Evolutionary conservation across 768 basidiomycete species (phyloP).

Genomic region (Pulveroboletus sp.): DNA sequence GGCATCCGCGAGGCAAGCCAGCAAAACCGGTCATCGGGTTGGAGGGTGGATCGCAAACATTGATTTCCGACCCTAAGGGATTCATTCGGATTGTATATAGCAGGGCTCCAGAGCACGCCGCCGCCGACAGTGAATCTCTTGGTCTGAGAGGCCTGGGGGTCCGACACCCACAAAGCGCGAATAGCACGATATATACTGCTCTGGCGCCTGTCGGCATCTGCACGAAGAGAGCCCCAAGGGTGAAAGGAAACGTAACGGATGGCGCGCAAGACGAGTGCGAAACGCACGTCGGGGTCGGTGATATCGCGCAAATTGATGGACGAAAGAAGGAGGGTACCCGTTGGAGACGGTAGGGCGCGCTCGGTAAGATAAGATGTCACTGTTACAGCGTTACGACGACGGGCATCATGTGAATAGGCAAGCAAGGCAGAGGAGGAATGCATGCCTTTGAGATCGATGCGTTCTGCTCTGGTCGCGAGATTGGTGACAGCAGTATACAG

Average conservation of each 20-base stretch:
- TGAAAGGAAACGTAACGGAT: slow-evolving; percentile 68
- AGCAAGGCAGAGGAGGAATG: neutral
- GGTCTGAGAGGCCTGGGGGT: slow-evolving; percentile 23
- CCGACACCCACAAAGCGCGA: slow-evolving; percentile 41
- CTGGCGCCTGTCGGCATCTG: slow-evolving; percentile 54
- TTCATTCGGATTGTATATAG: slow-evolving; percentile 29
- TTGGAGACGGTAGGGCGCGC: slow-evolving; percentile 39
- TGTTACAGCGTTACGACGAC: slow-evolving; percentile 17
- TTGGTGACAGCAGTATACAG: slow-evolving; percentile 35
- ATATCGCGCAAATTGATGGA: slow-evolving; percentile 31
- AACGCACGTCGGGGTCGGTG: slow-evolving; percentile 32
- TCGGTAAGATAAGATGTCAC: slow-evolving; percentile 40
- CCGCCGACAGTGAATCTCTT: slow-evolving; percentile 51
- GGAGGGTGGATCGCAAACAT: slow-evolving; percentile 12
- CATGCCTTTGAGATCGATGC: slow-evolving; percentile 45
- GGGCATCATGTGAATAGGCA: slow-evolving; percentile 2
- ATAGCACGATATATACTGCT: slow-evolving; percentile 45
- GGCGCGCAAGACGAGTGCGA: slow-evolving; percentile 46
- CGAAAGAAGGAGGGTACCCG: slow-evolving; percentile 48
- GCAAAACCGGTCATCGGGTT: slow-evolving; percentile 30
- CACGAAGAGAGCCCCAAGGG: slow-evolving; percentile 69
- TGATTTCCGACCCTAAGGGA: slow-evolving; percentile 16
- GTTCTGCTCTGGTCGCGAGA: slow-evolving; percentile 34
- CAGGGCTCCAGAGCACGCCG: slow-evolving; percentile 62
- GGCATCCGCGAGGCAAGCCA: slow-evolving; percentile 67